phyloP scores from a whole-genome alignment of 768 basidiomycete genomes.

The Roridomyces roridus region DNA sequence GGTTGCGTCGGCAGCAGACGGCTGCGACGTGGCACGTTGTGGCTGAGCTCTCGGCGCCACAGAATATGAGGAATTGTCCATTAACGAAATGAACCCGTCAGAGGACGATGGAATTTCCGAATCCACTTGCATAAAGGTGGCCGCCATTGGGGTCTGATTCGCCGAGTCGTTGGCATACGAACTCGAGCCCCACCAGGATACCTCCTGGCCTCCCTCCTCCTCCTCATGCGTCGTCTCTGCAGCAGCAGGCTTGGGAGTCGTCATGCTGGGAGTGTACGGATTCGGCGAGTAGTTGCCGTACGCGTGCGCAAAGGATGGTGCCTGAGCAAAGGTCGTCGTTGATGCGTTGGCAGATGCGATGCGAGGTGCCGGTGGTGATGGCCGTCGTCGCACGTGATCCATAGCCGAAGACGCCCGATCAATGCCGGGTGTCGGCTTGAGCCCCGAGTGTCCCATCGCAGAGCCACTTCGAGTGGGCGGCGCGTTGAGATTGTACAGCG shows the following conservation, averaged over 20 bases:
- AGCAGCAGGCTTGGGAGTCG: constrained; percentile 38
- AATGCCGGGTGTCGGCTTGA: constrained; percentile 55
- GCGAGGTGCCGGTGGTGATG: constrained; percentile 56
- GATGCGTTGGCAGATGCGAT: constrained; percentile 58
- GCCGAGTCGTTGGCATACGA: constrained; percentile 39
- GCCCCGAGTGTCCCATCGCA: constrained; percentile 63
- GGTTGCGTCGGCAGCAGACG: constrained; percentile 37
- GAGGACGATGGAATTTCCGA: constrained; percentile 45
- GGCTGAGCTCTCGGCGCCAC: constrained; percentile 35
- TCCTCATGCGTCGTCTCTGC: constrained; percentile 24
- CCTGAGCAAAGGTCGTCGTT: constrained; percentile 56
- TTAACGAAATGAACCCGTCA: constrained; percentile 81
- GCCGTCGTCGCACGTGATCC: constrained; percentile 67
- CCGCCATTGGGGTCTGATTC: constrained; percentile 68
- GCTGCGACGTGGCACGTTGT: constrained; percentile 13
- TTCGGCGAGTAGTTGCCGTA: constrained; percentile 44
- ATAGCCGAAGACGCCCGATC: constrained; percentile 82
- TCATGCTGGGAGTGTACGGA: constrained; percentile 38
- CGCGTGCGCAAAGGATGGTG: constrained; percentile 41
- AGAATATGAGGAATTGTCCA: constrained; percentile 66
- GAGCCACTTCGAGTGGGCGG: constrained; percentile 63
- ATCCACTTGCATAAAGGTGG: constrained; percentile 66
- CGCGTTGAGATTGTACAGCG: constrained; percentile 44
- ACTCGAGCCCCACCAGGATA: constrained; percentile 71
- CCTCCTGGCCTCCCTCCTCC: constrained; percentile 43